Evolutionary conservation across 768 basidiomycete species (phyloP), one percentile per base, ranked within the genome.

Genomic region (Cystoderma amianthinum): DNA sequence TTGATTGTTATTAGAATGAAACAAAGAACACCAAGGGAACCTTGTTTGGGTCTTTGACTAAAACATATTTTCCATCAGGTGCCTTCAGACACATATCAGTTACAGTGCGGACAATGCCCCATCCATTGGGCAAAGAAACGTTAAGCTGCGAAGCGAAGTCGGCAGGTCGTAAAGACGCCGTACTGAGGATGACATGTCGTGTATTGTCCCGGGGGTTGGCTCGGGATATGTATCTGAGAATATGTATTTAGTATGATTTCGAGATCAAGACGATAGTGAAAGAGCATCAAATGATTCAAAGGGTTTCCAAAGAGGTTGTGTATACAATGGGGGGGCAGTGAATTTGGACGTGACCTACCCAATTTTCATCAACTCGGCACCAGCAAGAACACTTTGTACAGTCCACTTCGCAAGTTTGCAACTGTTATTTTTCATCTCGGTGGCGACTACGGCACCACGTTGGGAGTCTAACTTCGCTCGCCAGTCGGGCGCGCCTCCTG

Each of bases 401-500:
- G 95, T 84, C 93, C 95, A 99, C 55, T 95, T 86, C 15, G 94
- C 93, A 20, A 99, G 76, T 62, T 99, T 99, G 68, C 85, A 93
- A 52, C 85, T 89, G 68, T 99, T 99, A 65, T 99, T 99, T 71
- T 98, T 99, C 96, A 98, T 98, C 72, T 99, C 96, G 18, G 91
- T 94, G 24, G 96, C 92, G 45, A 98, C 93, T 32, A 99, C 95
- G 2, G 96, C 96, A 47, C 96, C 96, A 34, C 93, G 80, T 63
- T 97, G 93, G 3, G 87, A 82, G 63, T 99, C 96, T 32, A 99
- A 68, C 64, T 95, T 95, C n/a, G 87, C 78, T 23, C 94, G 80
- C 96, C 96, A 99, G 62, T 99, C 96, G n/a, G 93, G 89, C 13
- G 95, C 93, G 37, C 93, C 92, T 19, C 93, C 95, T 1, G 88